These are phyloP conservation scores for Starmerella potacharoeniae DNA, from an alignment of 805 yeast species.

Conservation along the genomic window DNA sequence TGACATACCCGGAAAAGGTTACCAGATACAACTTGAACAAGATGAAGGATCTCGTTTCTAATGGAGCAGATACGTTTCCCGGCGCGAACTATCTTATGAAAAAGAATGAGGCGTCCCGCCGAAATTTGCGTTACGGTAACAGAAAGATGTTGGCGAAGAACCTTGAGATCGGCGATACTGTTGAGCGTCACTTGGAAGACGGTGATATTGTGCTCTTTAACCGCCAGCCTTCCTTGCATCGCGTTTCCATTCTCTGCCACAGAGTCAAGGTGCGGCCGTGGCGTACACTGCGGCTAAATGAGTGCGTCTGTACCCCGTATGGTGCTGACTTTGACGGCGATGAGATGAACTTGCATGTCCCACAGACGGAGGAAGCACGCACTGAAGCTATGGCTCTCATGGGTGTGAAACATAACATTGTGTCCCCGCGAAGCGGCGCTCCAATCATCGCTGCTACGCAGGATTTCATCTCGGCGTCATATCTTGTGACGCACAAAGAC, in stretches of 20 bases:
- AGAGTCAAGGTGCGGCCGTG: slow-evolving; percentile 94
- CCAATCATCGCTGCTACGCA: slow-evolving; percentile 99
- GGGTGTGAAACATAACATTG: slow-evolving; percentile 92
- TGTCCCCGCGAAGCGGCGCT: slow-evolving; percentile 96
- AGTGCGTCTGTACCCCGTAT: slow-evolving; percentile 98
- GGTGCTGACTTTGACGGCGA: slow-evolving; percentile 99
- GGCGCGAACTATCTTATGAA: slow-evolving; percentile 91
- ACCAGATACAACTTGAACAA: slow-evolving; percentile 77
- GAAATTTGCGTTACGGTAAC: slow-evolving; percentile 85
- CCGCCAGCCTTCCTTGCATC: slow-evolving; percentile 94
- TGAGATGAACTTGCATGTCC: slow-evolving; percentile 97
- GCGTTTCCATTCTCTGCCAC: slow-evolving; percentile 88
- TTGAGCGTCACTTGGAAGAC: slow-evolving; percentile 93
- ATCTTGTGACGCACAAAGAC: slow-evolving; percentile 83
- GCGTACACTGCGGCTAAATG: slow-evolving; percentile 94
- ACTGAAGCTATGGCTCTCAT: slow-evolving; percentile 96
- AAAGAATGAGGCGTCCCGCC: slow-evolving; percentile 56
- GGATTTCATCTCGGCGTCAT: slow-evolving; percentile 96
- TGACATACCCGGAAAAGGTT: slow-evolving; percentile 92
- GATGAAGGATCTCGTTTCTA: slow-evolving; percentile 57
- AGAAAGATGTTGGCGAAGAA: slow-evolving; percentile 62
- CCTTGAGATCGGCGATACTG: slow-evolving; percentile 77
- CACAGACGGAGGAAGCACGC: slow-evolving; percentile 97
- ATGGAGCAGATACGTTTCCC: slow-evolving; percentile 84
- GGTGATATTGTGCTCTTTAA: slow-evolving; percentile 93